A percentile compares a stretch with the other conserved stretches of the same genome.
Evolutionary conservation across 73 alveolate genomes (phyloP).

Genomic region (Paramecium biaurelia): DNA sequence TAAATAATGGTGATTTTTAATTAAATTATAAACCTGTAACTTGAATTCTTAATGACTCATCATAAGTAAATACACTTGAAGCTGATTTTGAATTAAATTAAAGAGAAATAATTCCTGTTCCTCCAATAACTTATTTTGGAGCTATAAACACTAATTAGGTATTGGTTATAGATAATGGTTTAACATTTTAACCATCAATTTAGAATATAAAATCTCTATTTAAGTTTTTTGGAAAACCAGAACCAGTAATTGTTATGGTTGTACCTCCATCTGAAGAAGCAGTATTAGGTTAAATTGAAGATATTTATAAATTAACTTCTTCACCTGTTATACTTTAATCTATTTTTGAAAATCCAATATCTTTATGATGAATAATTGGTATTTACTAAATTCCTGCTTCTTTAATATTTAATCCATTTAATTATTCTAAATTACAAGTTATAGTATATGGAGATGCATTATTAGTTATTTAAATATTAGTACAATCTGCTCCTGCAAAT

Average conservation of each 20-base stretch:
- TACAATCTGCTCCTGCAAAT: slow-evolving; percentile 31
- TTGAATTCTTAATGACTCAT: not conserved
- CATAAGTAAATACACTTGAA: not conserved
- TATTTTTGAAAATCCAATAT: not conserved
- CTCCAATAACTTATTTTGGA: not conserved
- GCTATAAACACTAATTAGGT: not conserved
- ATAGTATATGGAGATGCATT: not conserved
- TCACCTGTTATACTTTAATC: not conserved
- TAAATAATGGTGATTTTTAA: not conserved
- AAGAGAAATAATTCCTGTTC: not conserved
- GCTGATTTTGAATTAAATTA: not conserved
- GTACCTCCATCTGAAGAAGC: slow-evolving; percentile 17
- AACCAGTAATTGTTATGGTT: not conserved
- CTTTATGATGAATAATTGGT: not conserved
- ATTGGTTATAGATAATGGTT: not conserved
- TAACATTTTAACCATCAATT: not conserved
- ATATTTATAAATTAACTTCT: not conserved
- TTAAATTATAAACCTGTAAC: not conserved
- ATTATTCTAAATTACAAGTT: not conserved
- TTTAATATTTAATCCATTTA: not conserved
- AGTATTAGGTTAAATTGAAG: not conserved
- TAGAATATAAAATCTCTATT: not conserved
- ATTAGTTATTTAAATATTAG: not conserved
- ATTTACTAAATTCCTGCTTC: not conserved
- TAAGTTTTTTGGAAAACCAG: slow-evolving; percentile 1